Percentiles rank a stretch among this genome's conserved stretches.
These are phyloP conservation scores for Astragalus glycyphyllos DNA, from an alignment of 306 rosid genomes.

Conservation along the genomic window DNA sequence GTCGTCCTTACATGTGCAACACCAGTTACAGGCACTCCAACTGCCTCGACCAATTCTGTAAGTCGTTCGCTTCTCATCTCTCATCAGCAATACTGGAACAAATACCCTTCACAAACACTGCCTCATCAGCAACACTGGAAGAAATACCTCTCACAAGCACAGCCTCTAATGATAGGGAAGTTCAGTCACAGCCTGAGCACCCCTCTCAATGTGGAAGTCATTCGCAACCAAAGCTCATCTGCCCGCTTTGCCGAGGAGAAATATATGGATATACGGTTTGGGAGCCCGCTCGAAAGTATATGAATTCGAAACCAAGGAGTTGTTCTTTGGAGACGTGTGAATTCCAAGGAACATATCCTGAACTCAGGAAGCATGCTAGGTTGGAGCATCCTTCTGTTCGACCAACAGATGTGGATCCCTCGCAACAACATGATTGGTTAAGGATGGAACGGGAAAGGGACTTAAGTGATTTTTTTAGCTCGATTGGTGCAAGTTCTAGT, in stretches of 20 bases:
- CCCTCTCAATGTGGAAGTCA: constrained; percentile 47
- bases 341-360: constrained; percentile 68
- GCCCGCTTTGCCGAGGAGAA: constrained; percentile 91
- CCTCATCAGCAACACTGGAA: constrained; percentile 54
- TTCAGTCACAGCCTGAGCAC: constrained; percentile 48
- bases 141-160: constrained; percentile 61
- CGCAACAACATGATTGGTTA: constrained; percentile 61
- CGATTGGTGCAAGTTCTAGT: constrained; percentile 52
- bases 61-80: constrained; percentile 61
- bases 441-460: constrained; percentile 75
- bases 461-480: constrained; percentile 64
- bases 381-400: constrained; percentile 74
- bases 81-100: constrained; percentile 57
- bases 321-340: constrained; percentile 80
- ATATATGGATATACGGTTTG: constrained; percentile 70
- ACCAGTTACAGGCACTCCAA: constrained; percentile 86
- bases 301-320: constrained; percentile 70
- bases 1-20: constrained; percentile 84
- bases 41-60: constrained; percentile 85
- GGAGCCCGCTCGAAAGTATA: constrained; percentile 64
- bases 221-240: constrained; percentile 51
- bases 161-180: constrained; percentile 47
- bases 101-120: constrained; percentile 56
- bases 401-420: constrained; percentile 77
- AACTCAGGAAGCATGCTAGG: constrained; percentile 85